Percentiles rank a stretch among this genome's conserved stretches.
Conservation (phyloP, 345 rosid genomes). For the Reutealis trisperma region DNA sequence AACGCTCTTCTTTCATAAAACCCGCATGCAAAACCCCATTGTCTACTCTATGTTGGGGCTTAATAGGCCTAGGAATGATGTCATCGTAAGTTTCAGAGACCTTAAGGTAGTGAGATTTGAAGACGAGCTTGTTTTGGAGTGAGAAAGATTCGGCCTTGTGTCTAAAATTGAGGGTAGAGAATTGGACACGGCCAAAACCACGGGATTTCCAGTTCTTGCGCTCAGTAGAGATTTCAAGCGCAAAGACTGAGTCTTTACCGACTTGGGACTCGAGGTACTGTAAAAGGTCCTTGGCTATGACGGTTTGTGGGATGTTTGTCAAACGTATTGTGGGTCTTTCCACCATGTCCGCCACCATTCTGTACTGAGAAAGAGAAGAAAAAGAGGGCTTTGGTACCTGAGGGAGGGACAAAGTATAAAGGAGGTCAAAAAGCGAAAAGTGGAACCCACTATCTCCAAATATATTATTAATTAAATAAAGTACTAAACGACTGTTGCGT, state of each 20-base stretch:
- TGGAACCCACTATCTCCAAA: too few relatives aligned
- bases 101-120: slow-evolving; percentile 53
- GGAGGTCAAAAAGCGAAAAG: too few relatives aligned
- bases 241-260: slow-evolving; percentile 66
- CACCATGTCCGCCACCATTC: slow-evolving; percentile 17
- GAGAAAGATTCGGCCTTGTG: slow-evolving; percentile 47
- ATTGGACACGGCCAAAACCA: slow-evolving; percentile 74
- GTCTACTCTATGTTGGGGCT: slow-evolving; percentile 41
- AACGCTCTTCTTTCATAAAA: slow-evolving; percentile 40
- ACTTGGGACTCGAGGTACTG: slow-evolving; percentile 62
- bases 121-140: slow-evolving; percentile 44
- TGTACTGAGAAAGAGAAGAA: not conserved
- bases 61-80: slow-evolving; percentile 65
- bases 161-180: slow-evolving; percentile 56
- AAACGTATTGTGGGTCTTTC: slow-evolving; percentile 57
- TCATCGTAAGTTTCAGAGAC: slow-evolving; percentile 64
- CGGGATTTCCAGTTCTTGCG: slow-evolving; percentile 83
- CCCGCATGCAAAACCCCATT: slow-evolving; percentile 56
- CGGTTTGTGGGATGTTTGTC: slow-evolving; percentile 62
- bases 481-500: too few relatives aligned
- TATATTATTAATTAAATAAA: too few relatives aligned
- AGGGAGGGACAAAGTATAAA: too few relatives aligned
- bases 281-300: slow-evolving; percentile 65
- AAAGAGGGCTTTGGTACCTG: too few relatives aligned
- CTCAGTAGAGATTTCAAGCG: slow-evolving; percentile 64